Conservation (phyloP, 2,329 filamentous ascomycete species). For the Parafenestella ontariensis region DNA sequence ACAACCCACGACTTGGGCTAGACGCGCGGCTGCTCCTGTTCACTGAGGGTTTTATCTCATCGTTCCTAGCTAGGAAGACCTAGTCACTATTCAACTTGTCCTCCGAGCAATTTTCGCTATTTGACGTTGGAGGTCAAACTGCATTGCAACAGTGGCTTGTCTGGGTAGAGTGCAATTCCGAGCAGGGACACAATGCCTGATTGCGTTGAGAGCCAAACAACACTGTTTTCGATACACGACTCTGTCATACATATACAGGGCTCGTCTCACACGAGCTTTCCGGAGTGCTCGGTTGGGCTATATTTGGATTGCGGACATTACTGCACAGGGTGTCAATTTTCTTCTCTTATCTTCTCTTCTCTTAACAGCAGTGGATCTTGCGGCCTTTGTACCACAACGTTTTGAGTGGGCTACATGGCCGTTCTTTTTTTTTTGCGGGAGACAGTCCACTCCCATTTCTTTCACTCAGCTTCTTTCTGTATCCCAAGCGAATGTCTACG, state of each 20-base stretch:
- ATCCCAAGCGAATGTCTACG: conserved; percentile 6
- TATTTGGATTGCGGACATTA: conserved; percentile 19
- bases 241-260: conserved; percentile 10
- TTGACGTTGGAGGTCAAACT: not conserved
- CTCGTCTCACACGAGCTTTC: conserved; percentile 6
- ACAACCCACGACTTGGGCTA: conserved; percentile 30
- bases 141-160: conserved; percentile 10
- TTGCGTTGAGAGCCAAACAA: not conserved
- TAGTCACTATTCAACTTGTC: not conserved
- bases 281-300: conserved; percentile 16
- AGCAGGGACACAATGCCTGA: not conserved
- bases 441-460: conserved; percentile 21
- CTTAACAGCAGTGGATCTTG: conserved; percentile 26
- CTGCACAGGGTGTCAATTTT: conserved; percentile 15
- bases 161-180: not conserved
- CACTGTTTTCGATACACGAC: not conserved
- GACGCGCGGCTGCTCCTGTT: conserved; percentile 33
- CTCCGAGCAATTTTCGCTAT: not conserved
- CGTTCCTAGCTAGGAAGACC: not conserved
- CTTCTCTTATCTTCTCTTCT: conserved; percentile 18
- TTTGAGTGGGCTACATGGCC: conserved; percentile 28
- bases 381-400: conserved; percentile 33
- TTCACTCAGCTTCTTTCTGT: conserved; percentile 21
- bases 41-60: conserved; percentile 18
- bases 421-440: conserved; percentile 21